Evolutionary conservation across 352 stramenopile genomes (phyloP).

Genomic region (Phytophthora agathidicida): DNA sequence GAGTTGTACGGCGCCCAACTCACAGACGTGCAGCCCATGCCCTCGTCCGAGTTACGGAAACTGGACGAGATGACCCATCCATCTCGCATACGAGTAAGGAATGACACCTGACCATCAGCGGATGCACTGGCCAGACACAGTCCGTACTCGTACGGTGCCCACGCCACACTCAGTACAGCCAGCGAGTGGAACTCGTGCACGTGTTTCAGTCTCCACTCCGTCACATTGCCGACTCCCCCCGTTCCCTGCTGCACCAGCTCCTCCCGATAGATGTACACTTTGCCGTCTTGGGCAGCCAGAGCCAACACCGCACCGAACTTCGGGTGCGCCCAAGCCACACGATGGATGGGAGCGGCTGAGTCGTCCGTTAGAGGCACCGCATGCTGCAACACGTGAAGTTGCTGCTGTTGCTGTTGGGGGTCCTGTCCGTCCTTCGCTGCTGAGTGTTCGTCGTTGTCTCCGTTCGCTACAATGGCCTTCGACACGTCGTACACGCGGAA

Average conservation of each 20-base stretch:
- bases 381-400: constrained; percentile 61
- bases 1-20: constrained; percentile 91
- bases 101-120: constrained; percentile 84
- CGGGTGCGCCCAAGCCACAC: constrained; percentile 85
- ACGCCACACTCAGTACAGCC: constrained; percentile 83
- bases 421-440: constrained; percentile 9
- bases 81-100: constrained; percentile 82
- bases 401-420: constrained; percentile 11
- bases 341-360: constrained; percentile 72
- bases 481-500: constrained; percentile 88
- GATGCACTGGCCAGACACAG: constrained; percentile 80
- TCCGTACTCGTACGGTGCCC: constrained; percentile 89
- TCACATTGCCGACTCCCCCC: constrained; percentile 39
- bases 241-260: constrained; percentile 61
- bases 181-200: constrained; percentile 74
- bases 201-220: constrained; percentile 80
- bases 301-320: constrained; percentile 86
- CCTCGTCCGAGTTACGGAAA: constrained; percentile 77
- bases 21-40: constrained; percentile 75
- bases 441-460: constrained; percentile 8
- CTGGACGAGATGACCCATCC: constrained; percentile 83
- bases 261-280: constrained; percentile 88
- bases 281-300: constrained; percentile 78
- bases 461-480: constrained; percentile 38
- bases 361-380: constrained; percentile 68